These are phyloP conservation scores for Cryptococcus floricola DNA, from an alignment of 1,284 basidiomycete genomes.

Conservation along the genomic window DNA sequence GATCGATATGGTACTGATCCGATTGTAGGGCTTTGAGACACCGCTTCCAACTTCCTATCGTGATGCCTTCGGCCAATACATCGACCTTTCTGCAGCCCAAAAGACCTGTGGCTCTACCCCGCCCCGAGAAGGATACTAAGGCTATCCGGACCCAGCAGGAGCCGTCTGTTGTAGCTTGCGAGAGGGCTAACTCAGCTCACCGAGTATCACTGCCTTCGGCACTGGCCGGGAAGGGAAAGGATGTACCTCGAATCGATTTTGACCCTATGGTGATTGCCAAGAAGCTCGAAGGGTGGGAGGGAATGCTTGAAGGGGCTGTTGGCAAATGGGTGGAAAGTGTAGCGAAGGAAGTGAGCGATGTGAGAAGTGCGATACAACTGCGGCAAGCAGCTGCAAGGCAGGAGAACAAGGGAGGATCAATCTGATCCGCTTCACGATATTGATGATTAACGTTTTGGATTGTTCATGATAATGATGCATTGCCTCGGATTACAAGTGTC, in stretches of 20 bases:
- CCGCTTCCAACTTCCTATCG: conserved; percentile 41
- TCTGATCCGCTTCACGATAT: neutral
- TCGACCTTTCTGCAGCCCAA: conserved; percentile 7
- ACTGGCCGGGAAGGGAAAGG: neutral
- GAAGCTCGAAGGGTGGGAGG: conserved; percentile 34
- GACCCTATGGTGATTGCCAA: conserved; percentile 45
- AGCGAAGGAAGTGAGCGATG: conserved; percentile 21
- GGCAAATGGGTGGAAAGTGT: conserved; percentile 35
- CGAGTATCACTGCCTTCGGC: neutral
- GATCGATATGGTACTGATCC: neutral
- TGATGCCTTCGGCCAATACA: conserved; percentile 21
- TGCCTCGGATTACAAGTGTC: too few relatives aligned
- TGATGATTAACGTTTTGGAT: neutral
- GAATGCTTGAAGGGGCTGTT: conserved; percentile 27
- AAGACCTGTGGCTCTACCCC: conserved; percentile 3
- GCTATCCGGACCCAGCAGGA: neutral
- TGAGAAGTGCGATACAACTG: neutral
- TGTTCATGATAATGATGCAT: too few relatives aligned
- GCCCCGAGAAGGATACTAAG: neutral
- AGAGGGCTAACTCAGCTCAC: neutral
- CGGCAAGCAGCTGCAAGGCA: neutral
- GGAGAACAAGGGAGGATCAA: neutral
- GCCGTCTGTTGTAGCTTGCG: neutral
- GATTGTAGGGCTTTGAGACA: conserved; percentile 36
- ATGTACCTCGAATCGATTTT: conserved; percentile 29